These are phyloP conservation scores for Phytophthora aleatoria DNA, from an alignment of 352 stramenopile species.

Conservation along the genomic window DNA sequence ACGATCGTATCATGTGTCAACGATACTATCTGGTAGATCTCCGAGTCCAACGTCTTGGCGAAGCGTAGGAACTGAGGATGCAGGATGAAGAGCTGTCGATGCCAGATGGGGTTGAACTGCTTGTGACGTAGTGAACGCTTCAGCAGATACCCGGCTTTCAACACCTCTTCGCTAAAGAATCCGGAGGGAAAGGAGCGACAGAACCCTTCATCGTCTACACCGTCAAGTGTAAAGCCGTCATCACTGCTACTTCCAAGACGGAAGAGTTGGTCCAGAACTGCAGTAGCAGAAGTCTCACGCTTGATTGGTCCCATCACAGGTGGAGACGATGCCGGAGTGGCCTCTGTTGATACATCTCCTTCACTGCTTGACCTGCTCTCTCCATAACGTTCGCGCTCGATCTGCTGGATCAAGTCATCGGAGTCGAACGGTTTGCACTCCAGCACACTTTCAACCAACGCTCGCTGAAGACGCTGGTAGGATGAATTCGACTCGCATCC, in stretches of 20 bases:
- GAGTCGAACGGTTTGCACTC: constrained; percentile 50
- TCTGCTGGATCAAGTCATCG: constrained; percentile 32
- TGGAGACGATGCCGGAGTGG: constrained; percentile 3
- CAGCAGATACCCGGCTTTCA: constrained; percentile 77
- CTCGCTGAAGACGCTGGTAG: constrained; percentile 65
- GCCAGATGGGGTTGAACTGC: constrained; percentile 84
- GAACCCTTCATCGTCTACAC: constrained; percentile 34
- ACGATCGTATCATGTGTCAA: constrained; percentile 68
- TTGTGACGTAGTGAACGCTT: constrained; percentile 90
- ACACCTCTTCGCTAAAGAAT: constrained; percentile 68
- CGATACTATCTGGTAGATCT: constrained; percentile 80
- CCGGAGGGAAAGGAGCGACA: constrained; percentile 40
- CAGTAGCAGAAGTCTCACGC: constrained; percentile 27
- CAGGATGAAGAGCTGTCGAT: constrained; percentile 75
- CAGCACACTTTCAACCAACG: constrained; percentile 65
- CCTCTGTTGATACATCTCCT: constrained; percentile 12
- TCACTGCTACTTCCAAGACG: constrained; percentile 28
- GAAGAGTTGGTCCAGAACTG: constrained; percentile 31
- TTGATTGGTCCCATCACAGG: constrained; percentile 26
- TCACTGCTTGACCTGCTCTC: constrained; percentile 30
- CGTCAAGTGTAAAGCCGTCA: constrained; percentile 26
- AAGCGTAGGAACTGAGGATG: constrained; percentile 76
- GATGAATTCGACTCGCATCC: constrained; percentile 70
- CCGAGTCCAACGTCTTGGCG: constrained; percentile 59
- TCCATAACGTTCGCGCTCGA: constrained; percentile 33